Base-by-base conservation (phyloP, 441 rosid genomes). In the Populus hybrid region DNA sequence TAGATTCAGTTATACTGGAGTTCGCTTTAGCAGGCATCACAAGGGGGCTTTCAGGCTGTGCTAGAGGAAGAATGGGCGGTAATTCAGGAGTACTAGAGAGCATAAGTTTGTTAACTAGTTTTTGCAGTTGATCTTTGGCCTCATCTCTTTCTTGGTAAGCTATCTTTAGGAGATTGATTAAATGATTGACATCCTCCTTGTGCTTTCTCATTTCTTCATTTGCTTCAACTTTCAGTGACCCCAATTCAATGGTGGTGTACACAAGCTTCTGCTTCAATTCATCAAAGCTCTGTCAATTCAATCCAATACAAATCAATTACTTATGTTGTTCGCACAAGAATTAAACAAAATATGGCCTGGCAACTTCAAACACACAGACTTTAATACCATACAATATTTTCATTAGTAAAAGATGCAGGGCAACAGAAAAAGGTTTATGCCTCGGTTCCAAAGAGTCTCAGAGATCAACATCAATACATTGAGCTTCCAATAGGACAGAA, bases 1-100 rank as follows among this genome's bases (percentile, higher is more conserved):
- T 90, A 14, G 99, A 94, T 75, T 94, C 99, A 0, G 98, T 92
- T 38, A 96, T 86, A 83, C 94, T 90, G 0, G 99, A 93, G 64
- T 89, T 95, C 0, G 94, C 83, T 82, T 84, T 95, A 11, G 86
- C 76, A 0, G 86, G 79, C 24, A 83, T 21, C 1, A 77, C 59
- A 21, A 77, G 68, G 18, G 83, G 80, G 53, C 73, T 82, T 3
- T 75, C 86, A 0, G 79, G 76, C 14, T 78, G 87, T 21, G 77
- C 38, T 23, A 65, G 76, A 56, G 74, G 74, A 56, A 76, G 38
- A 24, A 71, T 56, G 16, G 80, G 70, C 31, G 36, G 78, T 18
- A 72, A 50, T 65, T 81, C 84, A 42, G 74, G 8, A 10, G 86
- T 29, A 45, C 71, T 75, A 1, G 80, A 74, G 29, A 89, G 72